Conservation (phyloP, 768 basidiomycete genomes). For the Boletus rubroflammeus region DNA sequence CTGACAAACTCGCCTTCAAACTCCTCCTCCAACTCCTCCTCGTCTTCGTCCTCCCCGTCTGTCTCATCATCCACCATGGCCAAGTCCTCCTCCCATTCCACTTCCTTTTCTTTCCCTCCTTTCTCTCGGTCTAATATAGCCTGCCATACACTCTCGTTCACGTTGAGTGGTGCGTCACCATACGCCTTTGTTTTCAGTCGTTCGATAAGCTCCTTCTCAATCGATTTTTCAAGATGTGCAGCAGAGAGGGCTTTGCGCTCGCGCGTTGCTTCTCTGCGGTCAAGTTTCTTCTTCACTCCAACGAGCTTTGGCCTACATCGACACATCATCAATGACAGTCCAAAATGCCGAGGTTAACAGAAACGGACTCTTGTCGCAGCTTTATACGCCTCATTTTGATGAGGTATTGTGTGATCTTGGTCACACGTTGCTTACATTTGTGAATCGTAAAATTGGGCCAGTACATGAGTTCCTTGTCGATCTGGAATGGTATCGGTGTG, state of each 20-base stretch:
- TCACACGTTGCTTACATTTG: constrained; percentile 98
- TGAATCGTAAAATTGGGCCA: constrained; percentile 98
- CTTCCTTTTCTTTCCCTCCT: constrained; percentile 40
- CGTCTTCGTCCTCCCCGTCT: constrained; percentile 44
- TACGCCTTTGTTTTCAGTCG: constrained; percentile 96
- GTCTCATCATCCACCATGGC: constrained; percentile 56
- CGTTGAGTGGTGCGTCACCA: constrained; percentile 95
- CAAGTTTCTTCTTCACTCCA: constrained; percentile 96
- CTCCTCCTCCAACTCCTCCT: constrained; percentile 48
- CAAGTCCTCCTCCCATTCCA: constrained; percentile 40
- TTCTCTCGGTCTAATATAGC: constrained; percentile 84
- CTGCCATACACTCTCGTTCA: constrained; percentile 96
- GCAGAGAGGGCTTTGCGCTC: constrained; percentile 96
- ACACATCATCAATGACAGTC: neutral
- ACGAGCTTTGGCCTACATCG: constrained; percentile 78
- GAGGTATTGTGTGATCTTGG: constrained; percentile 98
- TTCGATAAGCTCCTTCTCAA: constrained; percentile 94
- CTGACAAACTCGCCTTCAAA: constrained; percentile 56
- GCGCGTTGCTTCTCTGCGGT: constrained; percentile 85
- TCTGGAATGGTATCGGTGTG: constrained; percentile 44
- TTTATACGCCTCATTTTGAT: constrained; percentile 96
- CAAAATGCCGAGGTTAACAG: neutral
- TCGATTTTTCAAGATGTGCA: constrained; percentile 90
- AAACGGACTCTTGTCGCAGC: constrained; percentile 75
- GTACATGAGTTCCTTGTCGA: constrained; percentile 92